Evolutionary conservation across 2,329 filamentous ascomycete genomes (phyloP).

Genomic region (Trichoderma aggressivum): DNA sequence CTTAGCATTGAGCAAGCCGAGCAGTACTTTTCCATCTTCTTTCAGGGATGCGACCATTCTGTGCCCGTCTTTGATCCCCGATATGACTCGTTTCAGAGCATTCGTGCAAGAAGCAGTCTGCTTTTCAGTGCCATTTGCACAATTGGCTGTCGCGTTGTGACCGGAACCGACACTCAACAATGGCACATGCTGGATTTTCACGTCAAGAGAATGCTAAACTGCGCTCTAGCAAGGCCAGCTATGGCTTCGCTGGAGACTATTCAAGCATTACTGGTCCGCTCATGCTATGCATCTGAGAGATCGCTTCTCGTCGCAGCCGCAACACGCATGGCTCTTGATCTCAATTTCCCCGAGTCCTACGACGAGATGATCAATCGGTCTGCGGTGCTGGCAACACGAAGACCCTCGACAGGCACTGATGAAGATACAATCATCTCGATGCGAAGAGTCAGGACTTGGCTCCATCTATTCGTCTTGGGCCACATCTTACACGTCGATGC

Average conservation of each 20-base stretch:
- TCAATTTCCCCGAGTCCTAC: slow-evolving; percentile 44
- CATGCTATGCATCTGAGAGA: slow-evolving; percentile 51
- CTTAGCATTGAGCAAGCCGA: slow-evolving; percentile 25
- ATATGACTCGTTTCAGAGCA: slow-evolving; percentile 43
- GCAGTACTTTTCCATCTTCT: slow-evolving; percentile 27
- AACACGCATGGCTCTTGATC: slow-evolving; percentile 47
- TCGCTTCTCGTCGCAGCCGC: slow-evolving; percentile 49
- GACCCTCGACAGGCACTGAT: slow-evolving; percentile 20
- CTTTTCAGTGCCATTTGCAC: slow-evolving; percentile 51
- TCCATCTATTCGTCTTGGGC: slow-evolving; percentile 50
- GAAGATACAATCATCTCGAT: slow-evolving; percentile 32
- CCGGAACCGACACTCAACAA: slow-evolving; percentile 36
- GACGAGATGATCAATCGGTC: slow-evolving; percentile 33
- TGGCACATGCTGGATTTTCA: slow-evolving; percentile 44
- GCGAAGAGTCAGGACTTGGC: slow-evolving; percentile 47
- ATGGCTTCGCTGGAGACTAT: slow-evolving; percentile 44
- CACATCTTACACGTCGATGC: slow-evolving; percentile 47
- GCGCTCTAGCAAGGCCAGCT: slow-evolving; percentile 27
- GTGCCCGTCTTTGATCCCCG: slow-evolving; percentile 28
- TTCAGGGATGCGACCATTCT: slow-evolving; percentile 28
- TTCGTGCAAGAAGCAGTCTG: slow-evolving; percentile 45
- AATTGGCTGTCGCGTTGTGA: slow-evolving; percentile 46
- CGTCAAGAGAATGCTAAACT: slow-evolving; percentile 42
- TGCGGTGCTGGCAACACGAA: background rate
- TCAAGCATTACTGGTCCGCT: slow-evolving; percentile 49